phyloP scores from a whole-genome alignment of 805 yeast species.

The Metschnikowia picachoensis region DNA sequence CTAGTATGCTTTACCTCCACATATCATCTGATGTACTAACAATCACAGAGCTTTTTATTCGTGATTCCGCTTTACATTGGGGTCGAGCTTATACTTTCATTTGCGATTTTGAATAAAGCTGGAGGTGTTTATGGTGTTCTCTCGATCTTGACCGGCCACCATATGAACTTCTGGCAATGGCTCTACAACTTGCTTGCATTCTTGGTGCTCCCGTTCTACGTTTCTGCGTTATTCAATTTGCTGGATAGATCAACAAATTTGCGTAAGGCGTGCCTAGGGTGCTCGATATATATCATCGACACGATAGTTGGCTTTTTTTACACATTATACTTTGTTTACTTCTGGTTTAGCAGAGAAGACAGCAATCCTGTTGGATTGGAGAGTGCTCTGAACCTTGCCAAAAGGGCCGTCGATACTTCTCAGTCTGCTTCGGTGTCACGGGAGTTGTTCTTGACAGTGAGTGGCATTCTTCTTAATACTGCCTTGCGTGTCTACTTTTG shows the following conservation, averaged over 20 bases:
- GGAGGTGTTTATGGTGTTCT: constrained; percentile 85
- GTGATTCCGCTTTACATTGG: constrained; percentile 79
- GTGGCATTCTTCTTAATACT: constrained; percentile 46
- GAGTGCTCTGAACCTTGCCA: background rate
- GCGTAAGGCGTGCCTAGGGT: constrained; percentile 57
- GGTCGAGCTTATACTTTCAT: constrained; percentile 73
- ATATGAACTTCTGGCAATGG: constrained; percentile 80
- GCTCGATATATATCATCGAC: constrained; percentile 62
- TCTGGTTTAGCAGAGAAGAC: constrained; percentile 65
- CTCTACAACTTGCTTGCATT: constrained; percentile 65
- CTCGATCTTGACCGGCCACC: constrained; percentile 86
- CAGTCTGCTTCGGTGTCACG: constrained; percentile 61
- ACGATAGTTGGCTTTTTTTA: constrained; percentile 63
- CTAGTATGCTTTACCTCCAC: too few species aligned
- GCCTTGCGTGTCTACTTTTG: constrained; percentile 57
- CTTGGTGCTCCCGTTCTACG: constrained; percentile 58
- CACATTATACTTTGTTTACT: constrained; percentile 66
- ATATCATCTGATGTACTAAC: background rate
- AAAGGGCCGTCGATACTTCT: constrained; percentile 20
- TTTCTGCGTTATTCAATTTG: constrained; percentile 48
- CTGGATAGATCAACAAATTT: constrained; percentile 48
- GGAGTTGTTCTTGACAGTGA: constrained; percentile 54
- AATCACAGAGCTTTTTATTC: constrained; percentile 55
- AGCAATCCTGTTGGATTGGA: constrained; percentile 16
- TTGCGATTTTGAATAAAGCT: constrained; percentile 80